Conservation (phyloP, 805 yeast species). For the Lipomyces orientalis region DNA sequence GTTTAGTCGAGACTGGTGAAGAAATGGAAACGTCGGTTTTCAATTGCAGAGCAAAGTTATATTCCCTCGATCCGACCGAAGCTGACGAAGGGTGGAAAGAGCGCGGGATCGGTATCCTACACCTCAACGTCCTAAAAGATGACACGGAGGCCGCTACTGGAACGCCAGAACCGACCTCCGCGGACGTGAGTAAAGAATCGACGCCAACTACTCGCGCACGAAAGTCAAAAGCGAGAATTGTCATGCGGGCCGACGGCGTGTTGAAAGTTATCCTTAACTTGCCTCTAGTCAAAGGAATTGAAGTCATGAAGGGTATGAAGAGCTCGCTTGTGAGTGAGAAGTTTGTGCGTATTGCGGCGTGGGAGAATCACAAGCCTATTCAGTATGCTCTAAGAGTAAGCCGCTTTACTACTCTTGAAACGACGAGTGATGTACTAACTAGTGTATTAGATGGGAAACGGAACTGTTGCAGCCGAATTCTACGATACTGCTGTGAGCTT, state of each 20-base stretch:
- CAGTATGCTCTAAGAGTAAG: conserved; percentile 74
- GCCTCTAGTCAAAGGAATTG: conserved; percentile 62
- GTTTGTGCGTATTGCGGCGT: conserved; percentile 74
- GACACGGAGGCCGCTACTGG: conserved; percentile 15
- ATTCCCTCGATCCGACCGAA: conserved; percentile 69
- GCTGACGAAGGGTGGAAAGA: conserved; percentile 87
- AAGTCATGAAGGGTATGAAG: conserved; percentile 78
- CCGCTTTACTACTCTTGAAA: neutral
- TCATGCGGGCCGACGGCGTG: conserved; percentile 90
- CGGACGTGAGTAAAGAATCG: conserved; percentile 13
- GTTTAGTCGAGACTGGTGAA: conserved; percentile 82
- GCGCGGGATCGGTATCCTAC: conserved; percentile 88
- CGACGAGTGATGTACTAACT: neutral
- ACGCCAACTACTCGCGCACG: conserved; percentile 24
- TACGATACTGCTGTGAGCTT: neutral
- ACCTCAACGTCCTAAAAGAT: conserved; percentile 59
- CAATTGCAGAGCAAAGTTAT: conserved; percentile 77
- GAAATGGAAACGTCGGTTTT: conserved; percentile 77
- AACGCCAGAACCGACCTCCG: conserved; percentile 8
- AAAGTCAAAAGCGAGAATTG: conserved; percentile 61
- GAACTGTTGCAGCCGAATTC: conserved; percentile 7
- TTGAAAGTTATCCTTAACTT: conserved; percentile 81
- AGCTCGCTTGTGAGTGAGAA: conserved; percentile 85
- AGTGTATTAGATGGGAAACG: conserved; percentile 12
- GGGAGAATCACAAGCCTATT: conserved; percentile 68